Conservation (phyloP, 345 rosid species). For the Mangifera indica region DNA sequence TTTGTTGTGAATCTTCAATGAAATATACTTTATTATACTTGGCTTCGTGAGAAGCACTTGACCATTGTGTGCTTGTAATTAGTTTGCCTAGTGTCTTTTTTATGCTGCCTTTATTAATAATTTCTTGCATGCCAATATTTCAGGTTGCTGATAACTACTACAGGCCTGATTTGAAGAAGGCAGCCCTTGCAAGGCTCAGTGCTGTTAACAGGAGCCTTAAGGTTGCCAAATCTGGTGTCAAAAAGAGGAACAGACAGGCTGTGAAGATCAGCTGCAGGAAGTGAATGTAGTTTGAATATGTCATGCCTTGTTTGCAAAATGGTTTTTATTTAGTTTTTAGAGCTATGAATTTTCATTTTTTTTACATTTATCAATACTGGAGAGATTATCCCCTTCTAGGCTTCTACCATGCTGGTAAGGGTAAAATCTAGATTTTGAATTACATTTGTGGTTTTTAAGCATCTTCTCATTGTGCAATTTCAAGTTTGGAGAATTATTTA, state of each 20-base stretch:
- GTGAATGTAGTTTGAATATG: conserved; percentile 2
- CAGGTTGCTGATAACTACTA: conserved; percentile 71
- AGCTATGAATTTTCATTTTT: not conserved
- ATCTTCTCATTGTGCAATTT: too few relatives aligned
- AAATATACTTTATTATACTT: too few relatives aligned
- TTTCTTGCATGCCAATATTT: not conserved
- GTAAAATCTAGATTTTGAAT: conserved; percentile 12
- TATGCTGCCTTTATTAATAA: not conserved
- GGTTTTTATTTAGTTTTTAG: not conserved
- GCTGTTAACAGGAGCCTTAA: conserved; percentile 59
- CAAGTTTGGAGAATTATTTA: too few relatives aligned
- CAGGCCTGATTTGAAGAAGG: conserved; percentile 70
- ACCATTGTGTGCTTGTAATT: not conserved
- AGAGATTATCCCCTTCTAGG: conserved; percentile 6
- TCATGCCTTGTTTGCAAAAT: not conserved
- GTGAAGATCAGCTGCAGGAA: conserved; percentile 27
- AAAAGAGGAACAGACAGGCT: conserved; percentile 65
- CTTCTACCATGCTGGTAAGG: not conserved
- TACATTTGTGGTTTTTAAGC: too few relatives aligned
- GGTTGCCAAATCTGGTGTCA: conserved; percentile 67
- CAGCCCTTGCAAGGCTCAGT: conserved; percentile 71
- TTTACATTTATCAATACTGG: not conserved
- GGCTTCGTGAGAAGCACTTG: too few relatives aligned
- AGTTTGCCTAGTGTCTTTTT: not conserved
- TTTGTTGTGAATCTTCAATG: too few relatives aligned